Evolutionary conservation across 306 rosid species (phyloP).

Genomic region (Quercus gilva): DNA sequence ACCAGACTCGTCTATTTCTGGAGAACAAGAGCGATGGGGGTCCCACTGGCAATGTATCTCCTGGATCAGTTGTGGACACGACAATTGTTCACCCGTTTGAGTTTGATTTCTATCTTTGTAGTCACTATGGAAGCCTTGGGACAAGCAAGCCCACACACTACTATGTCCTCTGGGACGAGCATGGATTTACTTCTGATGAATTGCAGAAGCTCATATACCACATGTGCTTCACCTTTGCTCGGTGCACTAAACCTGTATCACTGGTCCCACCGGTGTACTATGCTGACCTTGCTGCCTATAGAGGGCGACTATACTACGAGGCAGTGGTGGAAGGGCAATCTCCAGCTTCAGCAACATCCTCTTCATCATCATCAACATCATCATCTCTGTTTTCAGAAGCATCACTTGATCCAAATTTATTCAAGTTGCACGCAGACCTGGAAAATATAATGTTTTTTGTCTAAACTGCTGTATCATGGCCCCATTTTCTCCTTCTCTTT

Average conservation of each 20-base stretch:
- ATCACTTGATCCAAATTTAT: too few relatives aligned
- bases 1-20: constrained; percentile 64
- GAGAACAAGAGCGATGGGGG: constrained; percentile 41
- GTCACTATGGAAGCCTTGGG: constrained; percentile 69
- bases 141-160: constrained; percentile 88
- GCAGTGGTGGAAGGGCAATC: too few relatives aligned
- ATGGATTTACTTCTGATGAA: constrained; percentile 55
- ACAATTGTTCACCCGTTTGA: constrained; percentile 61
- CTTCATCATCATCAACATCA: too few relatives aligned
- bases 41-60: constrained; percentile 41
- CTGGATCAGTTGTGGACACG: constrained; percentile 76
- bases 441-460: too few relatives aligned
- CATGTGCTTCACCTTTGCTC: constrained; percentile 76
- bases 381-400: too few relatives aligned
- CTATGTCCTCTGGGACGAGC: constrained; percentile 75
- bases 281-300: constrained; percentile 80
- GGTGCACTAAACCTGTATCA: constrained; percentile 83
- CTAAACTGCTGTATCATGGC: too few relatives aligned
- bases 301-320: constrained; percentile 46
- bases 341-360: too few relatives aligned
- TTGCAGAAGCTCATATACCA: constrained; percentile 66
- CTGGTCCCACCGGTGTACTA: constrained; percentile 80
- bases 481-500: too few relatives aligned
- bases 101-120: constrained; percentile 74
- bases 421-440: too few relatives aligned